Evolutionary conservation across 805 yeast genomes (phyloP), one percentile per base, ranked within the genome.

Genomic region (Monosporozyma siamensis): DNA sequence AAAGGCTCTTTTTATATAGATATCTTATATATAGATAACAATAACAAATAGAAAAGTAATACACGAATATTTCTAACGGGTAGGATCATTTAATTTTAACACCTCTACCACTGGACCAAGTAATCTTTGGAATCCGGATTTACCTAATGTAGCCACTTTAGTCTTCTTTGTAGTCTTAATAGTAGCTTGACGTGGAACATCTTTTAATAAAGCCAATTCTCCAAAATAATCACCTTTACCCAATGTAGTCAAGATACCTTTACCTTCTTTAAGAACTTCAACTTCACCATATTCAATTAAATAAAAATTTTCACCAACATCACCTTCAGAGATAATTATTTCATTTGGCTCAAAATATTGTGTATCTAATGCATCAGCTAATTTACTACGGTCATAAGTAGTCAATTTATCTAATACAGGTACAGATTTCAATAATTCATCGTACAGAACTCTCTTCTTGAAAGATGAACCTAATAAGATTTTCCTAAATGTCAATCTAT

Each of bases 101-200:
- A 85, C 87, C 44, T 84, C 95, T 18, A 88, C 95, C 2, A 88
- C 95, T 29, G 95, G 95, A 3, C 98, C 98, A 48, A 92, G 72
- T 52, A 92, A 72, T 65, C 97, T 78, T 65, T 87, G 89, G 70
- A 92, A 92, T 0, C 96, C 97, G 48, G 82, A 75, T 67, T 90
- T 87, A 48, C 86, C 95, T 53, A 92, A 72, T 3, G 92, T 82
- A n/a, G 94, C 97, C 34, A 89, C 95, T 55, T 84, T 84, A 23
- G 92, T 79, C 34, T 71, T 70, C 40, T 81, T 74, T 15, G 72
- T 68, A 1, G 96, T 95, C 40, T 72, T 77, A 30, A 92, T 92
- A 4, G 95, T 82, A 25, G 98, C 98, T 59, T 85, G 92, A 65
- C 98, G 78, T 47, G 97, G 97, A 44, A 79, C 69, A 59, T 92